phyloP scores from a whole-genome alignment of 192 early-diverging fungal species.

The Umbelopsis isabellina region DNA sequence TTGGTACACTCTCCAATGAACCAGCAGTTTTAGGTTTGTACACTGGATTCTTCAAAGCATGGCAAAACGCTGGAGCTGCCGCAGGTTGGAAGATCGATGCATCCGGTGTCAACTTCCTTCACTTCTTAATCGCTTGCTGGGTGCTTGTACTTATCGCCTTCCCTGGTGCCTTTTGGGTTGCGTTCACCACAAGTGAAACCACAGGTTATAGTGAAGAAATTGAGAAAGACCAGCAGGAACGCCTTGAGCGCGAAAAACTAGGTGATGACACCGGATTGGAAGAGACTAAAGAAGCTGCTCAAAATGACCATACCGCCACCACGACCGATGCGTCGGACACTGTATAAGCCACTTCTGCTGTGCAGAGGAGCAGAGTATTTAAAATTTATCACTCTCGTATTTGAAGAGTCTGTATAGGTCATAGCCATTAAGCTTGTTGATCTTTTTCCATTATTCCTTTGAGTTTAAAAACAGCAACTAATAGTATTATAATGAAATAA shows the following conservation, averaged over 20 bases:
- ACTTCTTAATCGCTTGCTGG: conserved; percentile 17
- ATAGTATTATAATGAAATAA: no score
- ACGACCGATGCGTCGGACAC: neutral
- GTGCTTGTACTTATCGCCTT: neutral
- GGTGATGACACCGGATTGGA: neutral
- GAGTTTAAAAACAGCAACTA: no score
- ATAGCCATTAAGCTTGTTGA: neutral
- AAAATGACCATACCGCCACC: neutral
- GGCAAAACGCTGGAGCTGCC: conserved; percentile 5
- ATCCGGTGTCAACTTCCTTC: neutral
- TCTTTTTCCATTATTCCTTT: no score
- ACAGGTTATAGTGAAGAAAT: conserved; percentile 22
- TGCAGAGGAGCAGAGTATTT: neutral
- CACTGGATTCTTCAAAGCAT: conserved; percentile 21
- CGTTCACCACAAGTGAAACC: neutral
- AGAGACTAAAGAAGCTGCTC: neutral
- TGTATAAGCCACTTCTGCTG: neutral
- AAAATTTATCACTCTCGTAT: neutral
- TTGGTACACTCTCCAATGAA: conserved; percentile 27
- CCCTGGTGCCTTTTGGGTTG: conserved; percentile 17
- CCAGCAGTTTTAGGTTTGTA: conserved; percentile 8
- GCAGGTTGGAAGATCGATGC: conserved; percentile 13
- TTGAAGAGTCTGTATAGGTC: neutral
- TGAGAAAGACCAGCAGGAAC: conserved; percentile 8
- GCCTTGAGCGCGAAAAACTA: conserved; percentile 4